These are phyloP conservation scores for Yamadazyma mexicana DNA, from an alignment of 1,139 yeast genomes.

Conservation along the genomic window DNA sequence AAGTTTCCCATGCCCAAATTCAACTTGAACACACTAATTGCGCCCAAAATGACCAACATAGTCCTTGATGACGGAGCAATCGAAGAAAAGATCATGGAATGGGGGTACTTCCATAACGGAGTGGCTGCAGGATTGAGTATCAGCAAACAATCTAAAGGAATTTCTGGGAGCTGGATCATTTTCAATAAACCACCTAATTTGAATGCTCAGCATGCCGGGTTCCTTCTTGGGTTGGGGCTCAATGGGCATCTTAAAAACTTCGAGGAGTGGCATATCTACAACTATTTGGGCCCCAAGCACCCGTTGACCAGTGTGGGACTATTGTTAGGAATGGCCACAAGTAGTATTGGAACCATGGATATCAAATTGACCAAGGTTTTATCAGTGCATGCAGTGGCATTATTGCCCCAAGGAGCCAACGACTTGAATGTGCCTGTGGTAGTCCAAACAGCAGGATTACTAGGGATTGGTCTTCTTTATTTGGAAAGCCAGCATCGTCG, in stretches of 20 bases:
- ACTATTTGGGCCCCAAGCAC: conserved; percentile 89
- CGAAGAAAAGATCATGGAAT: conserved; percentile 52
- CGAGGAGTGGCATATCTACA: conserved; percentile 97
- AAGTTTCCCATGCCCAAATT: conserved; percentile 77
- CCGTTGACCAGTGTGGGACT: conserved; percentile 83
- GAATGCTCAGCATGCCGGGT: conserved; percentile 90
- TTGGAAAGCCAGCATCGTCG: conserved; percentile 77
- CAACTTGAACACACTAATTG: conserved; percentile 65
- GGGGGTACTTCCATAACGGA: conserved; percentile 95
- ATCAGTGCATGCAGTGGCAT: conserved; percentile 90
- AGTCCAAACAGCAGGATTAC: conserved; percentile 89
- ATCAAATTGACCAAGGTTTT: conserved; percentile 84
- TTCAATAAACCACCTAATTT: conserved; percentile 75
- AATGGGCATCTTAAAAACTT: conserved; percentile 82
- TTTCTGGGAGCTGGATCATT: conserved; percentile 90
- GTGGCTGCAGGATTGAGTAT: conserved; percentile 84
- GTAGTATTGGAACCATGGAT: conserved; percentile 82
- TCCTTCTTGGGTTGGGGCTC: conserved; percentile 85
- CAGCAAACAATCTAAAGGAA: conserved; percentile 65
- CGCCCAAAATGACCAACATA: conserved; percentile 68
- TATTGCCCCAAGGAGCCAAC: conserved; percentile 87
- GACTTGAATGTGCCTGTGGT: conserved; percentile 80
- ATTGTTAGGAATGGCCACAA: conserved; percentile 90
- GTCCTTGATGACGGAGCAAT: conserved; percentile 57
- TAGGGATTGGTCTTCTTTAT: conserved; percentile 87